Conservation (phyloP, 345 rosid genomes). For the Boechera divaricarpa region DNA sequence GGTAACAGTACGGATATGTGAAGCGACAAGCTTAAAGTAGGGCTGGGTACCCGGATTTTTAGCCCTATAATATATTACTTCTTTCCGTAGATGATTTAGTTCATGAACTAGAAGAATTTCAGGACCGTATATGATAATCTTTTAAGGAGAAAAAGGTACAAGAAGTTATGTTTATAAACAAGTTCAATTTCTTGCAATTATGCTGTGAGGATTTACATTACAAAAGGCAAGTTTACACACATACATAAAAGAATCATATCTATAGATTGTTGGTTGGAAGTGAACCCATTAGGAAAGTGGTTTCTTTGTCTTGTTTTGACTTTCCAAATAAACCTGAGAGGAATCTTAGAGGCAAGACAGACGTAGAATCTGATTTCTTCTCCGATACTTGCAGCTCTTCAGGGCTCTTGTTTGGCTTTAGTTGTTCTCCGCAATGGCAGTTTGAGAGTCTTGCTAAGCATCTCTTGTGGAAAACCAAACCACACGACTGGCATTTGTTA, state of each 20-base stretch:
- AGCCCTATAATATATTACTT: background rate
- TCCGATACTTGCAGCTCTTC: slow-evolving; percentile 48
- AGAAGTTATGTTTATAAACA: background rate
- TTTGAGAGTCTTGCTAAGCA: slow-evolving; percentile 70
- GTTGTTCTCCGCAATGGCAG: slow-evolving; percentile 72
- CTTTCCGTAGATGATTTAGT: background rate
- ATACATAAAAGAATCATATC: slow-evolving; percentile 32
- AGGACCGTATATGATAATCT: background rate
- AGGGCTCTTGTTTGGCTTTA: slow-evolving; percentile 44
- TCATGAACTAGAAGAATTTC: background rate
- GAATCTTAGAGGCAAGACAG: slow-evolving; percentile 54
- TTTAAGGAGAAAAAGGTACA: background rate
- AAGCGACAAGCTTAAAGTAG: background rate
- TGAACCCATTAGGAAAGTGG: slow-evolving; percentile 76
- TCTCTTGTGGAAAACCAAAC: slow-evolving; percentile 66
- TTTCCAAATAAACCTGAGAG: slow-evolving; percentile 69
- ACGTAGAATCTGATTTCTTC: slow-evolving; percentile 54
- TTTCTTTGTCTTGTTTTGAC: slow-evolving; percentile 58
- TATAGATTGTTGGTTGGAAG: slow-evolving; percentile 67
- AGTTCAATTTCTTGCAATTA: slow-evolving; percentile 12
- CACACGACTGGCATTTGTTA: slow-evolving; percentile 67
- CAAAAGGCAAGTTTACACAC: slow-evolving; percentile 14
- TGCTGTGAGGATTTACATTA: slow-evolving; percentile 25
- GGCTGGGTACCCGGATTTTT: background rate
- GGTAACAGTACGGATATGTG: background rate